Base-by-base conservation (phyloP, 2,329 filamentous ascomycete species). In the Penicillium sp. region DNA sequence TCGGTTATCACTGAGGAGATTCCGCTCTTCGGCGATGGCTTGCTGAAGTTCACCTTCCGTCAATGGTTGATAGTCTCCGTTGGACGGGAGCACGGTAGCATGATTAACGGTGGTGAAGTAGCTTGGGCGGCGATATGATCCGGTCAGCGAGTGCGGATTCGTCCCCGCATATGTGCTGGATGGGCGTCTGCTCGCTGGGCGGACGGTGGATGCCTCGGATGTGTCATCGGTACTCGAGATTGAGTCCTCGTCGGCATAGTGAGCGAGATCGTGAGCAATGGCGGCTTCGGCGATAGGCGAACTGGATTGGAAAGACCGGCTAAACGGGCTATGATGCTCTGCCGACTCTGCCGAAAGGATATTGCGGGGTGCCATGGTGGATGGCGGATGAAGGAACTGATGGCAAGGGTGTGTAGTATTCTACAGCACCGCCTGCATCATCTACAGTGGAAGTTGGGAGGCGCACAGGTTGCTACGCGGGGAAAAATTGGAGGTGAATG, bases 91-190 rank as follows among this genome's bases (percentile, higher is more conserved):
- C 59, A 96, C 82, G 4, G 89, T 85, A 3, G 89, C 88, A 55
- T 91, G 83, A 1, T 87, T 83, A 24, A 88, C 88, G 13, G 89
- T 89, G 60, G 85, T 90, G 33, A 95, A 87, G 70, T 88, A 89
- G 65, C 87, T 90, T 1, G 92, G 91, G 47, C 92, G 85, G 56
- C 90, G 86, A 77, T 95, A 96, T 35, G 85, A 85, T 37, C 84
- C 83, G 18, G 82, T 80, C 77, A 89, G 81, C 16, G 85, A 84
- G 62, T 78, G 73, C 16, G 71, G 68, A 36, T 73, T 72, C 31
- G 69, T 73, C 18, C 73, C 63, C 56, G 78, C 59, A 61, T 75
- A 56, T 65, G 73, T 72, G 63, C 73, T 73, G 24, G 73, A 65
- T 49, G 79, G 75, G 65, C 78, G 76, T 52, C 50, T 41, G 63